phyloP scores from a whole-genome alignment of 805 yeast species.

The Metschnikowia proteae region DNA sequence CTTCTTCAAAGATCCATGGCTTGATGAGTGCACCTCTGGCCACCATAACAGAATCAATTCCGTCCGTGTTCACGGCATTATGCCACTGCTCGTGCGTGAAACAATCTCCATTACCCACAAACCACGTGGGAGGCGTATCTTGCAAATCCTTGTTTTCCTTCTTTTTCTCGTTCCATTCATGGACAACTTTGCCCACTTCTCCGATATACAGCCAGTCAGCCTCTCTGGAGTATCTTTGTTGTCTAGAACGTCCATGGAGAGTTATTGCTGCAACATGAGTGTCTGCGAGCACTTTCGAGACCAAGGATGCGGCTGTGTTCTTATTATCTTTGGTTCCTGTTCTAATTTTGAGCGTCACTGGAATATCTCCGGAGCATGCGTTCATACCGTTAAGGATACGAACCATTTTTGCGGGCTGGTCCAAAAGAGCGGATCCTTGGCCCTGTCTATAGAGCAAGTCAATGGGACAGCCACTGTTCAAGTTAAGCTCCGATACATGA shows the following conservation, averaged over 20 bases:
- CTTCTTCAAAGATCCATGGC: constrained; percentile 98
- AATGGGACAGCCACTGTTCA: constrained; percentile 97
- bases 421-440: constrained; percentile 91
- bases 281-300: constrained; percentile 66
- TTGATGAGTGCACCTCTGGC: constrained; percentile 97
- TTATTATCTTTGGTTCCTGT: constrained; percentile 84
- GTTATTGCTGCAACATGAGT: constrained; percentile 88
- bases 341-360: constrained; percentile 87
- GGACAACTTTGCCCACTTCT: constrained; percentile 65
- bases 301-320: constrained; percentile 81
- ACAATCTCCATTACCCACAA: constrained; percentile 94
- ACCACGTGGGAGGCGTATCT: constrained; percentile 65
- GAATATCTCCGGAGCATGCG: constrained; percentile 82
- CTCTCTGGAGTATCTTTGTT: constrained; percentile 85
- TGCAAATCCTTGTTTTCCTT: constrained; percentile 56
- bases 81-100: constrained; percentile 88
- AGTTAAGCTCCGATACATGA: constrained; percentile 74
- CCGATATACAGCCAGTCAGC: constrained; percentile 92
- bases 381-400: constrained; percentile 86
- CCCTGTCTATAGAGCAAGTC: constrained; percentile 92
- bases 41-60: constrained; percentile 92
- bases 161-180: constrained; percentile 52
- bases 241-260: constrained; percentile 93
- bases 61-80: constrained; percentile 56
- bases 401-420: constrained; percentile 76